phyloP scores from a whole-genome alignment of 106 monocot genomes.

The Amphibolis antarctica region DNA sequence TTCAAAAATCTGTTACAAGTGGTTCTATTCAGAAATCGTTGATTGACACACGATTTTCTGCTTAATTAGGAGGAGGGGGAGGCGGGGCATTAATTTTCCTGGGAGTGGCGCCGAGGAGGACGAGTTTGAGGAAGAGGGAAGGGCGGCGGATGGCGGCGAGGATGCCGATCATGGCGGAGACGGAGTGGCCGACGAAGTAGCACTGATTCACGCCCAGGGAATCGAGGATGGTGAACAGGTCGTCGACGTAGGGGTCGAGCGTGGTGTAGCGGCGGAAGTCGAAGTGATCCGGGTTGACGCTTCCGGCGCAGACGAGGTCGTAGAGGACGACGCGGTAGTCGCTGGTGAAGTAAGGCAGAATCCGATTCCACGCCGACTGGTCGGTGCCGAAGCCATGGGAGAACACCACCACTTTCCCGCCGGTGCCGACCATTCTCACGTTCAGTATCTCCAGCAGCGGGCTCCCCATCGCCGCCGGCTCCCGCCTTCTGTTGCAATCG shows the following conservation, averaged over 20 bases:
- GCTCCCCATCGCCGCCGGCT: constrained; percentile 6
- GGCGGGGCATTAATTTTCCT: constrained; percentile 13
- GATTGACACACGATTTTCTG: too few species aligned
- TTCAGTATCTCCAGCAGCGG: constrained; percentile 76
- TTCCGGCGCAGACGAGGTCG: constrained; percentile 93
- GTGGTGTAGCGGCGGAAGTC: constrained; percentile 83
- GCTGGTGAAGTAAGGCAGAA: constrained; percentile 60
- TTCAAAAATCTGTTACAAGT: constrained; percentile 49
- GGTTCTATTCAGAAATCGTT: neutral
- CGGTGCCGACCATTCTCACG: constrained; percentile 71
- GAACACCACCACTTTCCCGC: constrained; percentile 54
- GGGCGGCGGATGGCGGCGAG: constrained; percentile 72
- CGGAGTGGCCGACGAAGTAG: constrained; percentile 85
- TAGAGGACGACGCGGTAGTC: constrained; percentile 77
- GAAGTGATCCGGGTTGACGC: constrained; percentile 98
- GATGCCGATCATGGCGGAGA: constrained; percentile 96
- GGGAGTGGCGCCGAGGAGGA: constrained; percentile 84
- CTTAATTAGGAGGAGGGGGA: neutral
- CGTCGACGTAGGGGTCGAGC: constrained; percentile 88
- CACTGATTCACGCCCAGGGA: constrained; percentile 55
- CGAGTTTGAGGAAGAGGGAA: constrained; percentile 63
- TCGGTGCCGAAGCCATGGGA: constrained; percentile 97
- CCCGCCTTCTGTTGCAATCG: neutral
- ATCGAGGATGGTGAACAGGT: constrained; percentile 66
- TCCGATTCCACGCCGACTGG: constrained; percentile 83